A percentile compares a stretch with the other conserved stretches of the same genome.
Evolutionary conservation across 2,329 filamentous ascomycete genomes (phyloP).

Genomic region (Aspergillus carbonarius): DNA sequence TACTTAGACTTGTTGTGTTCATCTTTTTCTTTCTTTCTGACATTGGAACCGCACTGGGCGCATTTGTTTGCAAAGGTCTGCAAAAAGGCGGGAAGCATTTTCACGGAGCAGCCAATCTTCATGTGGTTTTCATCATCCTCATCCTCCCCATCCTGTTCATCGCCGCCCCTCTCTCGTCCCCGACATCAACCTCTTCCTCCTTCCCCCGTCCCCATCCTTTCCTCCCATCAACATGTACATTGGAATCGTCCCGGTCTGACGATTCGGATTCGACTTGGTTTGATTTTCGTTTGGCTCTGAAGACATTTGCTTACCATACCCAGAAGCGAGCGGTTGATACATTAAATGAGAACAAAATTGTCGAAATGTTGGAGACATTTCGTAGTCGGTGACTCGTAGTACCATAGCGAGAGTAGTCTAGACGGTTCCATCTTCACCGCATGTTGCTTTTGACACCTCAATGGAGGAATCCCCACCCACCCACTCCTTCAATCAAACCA

Average conservation of each 20-base stretch:
- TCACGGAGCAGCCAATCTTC: conserved; percentile 31
- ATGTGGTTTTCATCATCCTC: conserved; percentile 16
- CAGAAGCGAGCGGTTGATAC: conserved; percentile 25
- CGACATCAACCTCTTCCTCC: not conserved
- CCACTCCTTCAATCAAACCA: not conserved
- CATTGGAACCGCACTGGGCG: conserved; percentile 34
- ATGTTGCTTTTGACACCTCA: not conserved
- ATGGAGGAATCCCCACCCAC: not conserved
- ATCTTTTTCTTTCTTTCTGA: conserved; percentile 14
- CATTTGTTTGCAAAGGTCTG: conserved; percentile 35
- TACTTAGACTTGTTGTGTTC: conserved; percentile 36
- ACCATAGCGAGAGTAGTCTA: not conserved
- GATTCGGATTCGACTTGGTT: conserved; percentile 15
- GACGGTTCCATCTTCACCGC: not conserved
- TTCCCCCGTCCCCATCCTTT: not conserved
- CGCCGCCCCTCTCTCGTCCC: conserved; percentile 1
- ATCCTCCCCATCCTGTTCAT: conserved; percentile 14
- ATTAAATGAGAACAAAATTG: conserved; percentile 15
- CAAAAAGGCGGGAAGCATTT: conserved; percentile 35
- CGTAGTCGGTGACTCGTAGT: not conserved
- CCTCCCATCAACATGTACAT: conserved; percentile 21
- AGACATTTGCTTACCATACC: conserved; percentile 28
- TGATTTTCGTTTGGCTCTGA: conserved; percentile 24
- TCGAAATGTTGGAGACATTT: not conserved
- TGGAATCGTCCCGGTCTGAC: conserved; percentile 26